phyloP scores from a whole-genome alignment of 805 yeast genomes.

The Millerozyma miso region DNA sequence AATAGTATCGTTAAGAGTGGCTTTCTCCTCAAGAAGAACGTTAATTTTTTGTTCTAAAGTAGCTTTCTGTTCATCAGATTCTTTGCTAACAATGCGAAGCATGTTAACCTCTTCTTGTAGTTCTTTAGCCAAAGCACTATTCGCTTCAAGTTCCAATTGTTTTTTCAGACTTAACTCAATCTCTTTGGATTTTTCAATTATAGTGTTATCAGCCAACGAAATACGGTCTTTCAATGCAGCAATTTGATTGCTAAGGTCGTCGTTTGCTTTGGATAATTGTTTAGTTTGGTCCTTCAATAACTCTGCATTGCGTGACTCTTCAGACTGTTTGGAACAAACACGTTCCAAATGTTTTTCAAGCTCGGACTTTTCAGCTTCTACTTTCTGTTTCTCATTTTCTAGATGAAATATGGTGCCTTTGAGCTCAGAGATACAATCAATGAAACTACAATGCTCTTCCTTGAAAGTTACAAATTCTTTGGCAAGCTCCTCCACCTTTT shows the following conservation, averaged over 20 bases:
- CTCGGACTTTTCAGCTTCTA: constrained; percentile 1
- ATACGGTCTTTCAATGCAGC: not conserved
- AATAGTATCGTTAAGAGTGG: not conserved
- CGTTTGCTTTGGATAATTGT: not conserved
- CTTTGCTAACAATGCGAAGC: not conserved
- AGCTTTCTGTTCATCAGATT: not conserved
- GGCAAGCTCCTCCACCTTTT: constrained; percentile 7
- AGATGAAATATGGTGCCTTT: not conserved
- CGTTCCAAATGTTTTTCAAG: not conserved
- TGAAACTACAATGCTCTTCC: constrained; percentile 5
- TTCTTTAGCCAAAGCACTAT: not conserved
- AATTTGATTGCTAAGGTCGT: not conserved
- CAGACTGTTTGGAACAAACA: not conserved
- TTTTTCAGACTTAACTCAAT: not conserved
- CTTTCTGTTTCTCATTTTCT: not conserved
- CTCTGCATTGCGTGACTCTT: not conserved
- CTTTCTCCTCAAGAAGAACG: not conserved
- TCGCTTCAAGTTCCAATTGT: not conserved
- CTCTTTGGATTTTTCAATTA: not conserved
- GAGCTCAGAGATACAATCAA: not conserved
- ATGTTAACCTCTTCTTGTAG: constrained; percentile 1
- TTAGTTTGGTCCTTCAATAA: not conserved
- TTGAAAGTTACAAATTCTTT: constrained; percentile 9
- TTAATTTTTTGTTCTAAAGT: not conserved
- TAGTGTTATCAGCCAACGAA: not conserved